Conservation (phyloP, 768 basidiomycete genomes). For the Lactifluus pinguis region DNA sequence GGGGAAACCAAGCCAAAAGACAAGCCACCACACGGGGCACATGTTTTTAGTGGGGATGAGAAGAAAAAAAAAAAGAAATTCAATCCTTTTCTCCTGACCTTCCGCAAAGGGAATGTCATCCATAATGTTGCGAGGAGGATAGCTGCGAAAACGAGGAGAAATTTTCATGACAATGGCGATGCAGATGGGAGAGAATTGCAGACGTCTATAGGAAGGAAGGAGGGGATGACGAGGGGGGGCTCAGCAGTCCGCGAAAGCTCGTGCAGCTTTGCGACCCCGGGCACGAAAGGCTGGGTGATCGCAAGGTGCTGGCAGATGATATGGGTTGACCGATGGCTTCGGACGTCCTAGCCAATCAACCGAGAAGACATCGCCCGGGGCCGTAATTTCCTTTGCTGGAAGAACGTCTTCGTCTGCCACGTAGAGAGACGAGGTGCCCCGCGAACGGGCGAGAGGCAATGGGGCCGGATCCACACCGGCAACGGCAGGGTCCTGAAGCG, state of each 20-base stretch:
- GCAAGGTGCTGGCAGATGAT: conserved; percentile 3
- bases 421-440: conserved; percentile 13
- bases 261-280: conserved; percentile 37
- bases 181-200: conserved; percentile 2
- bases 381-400: conserved; percentile 10
- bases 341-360: conserved; percentile 11
- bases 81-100: conserved; percentile 14
- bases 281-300: conserved; percentile 32
- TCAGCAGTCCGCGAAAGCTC: conserved; percentile 25
- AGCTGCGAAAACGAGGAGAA: conserved; percentile 1
- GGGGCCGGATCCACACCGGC: conserved; percentile 9
- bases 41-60: not conserved
- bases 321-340: not conserved
- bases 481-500: conserved; percentile 7
- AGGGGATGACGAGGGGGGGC: conserved; percentile 18
- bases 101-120: conserved; percentile 6
- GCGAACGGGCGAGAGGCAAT: conserved; percentile 6
- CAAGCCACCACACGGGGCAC: conserved; percentile 1
- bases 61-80: not conserved
- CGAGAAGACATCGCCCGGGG: not conserved
- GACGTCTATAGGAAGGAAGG: conserved; percentile 9
- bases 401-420: conserved; percentile 19
- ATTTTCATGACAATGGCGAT: conserved; percentile 8
- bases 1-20: conserved; percentile 1
- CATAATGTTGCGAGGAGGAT: not conserved